Base-by-base conservation (phyloP, 2,329 filamentous ascomycete species). In the Phoma herbarum region DNA sequence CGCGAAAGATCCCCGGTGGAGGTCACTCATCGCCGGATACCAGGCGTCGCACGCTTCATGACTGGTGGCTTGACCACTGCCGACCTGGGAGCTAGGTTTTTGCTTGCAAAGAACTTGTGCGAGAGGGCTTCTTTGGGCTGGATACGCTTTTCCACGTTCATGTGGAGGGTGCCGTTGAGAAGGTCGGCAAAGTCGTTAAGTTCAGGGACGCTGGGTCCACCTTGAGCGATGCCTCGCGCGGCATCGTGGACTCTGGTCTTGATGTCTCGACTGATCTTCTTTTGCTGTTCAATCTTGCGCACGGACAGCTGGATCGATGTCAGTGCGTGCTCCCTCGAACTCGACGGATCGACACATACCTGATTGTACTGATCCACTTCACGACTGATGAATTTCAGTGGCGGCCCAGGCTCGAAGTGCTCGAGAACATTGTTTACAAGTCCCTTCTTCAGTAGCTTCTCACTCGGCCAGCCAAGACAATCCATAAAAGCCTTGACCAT, bases 401-500 rank as follows among this genome's bases (percentile, higher is more conserved):
- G 93, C 11, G 72, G 69, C 8, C 72, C 73, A 33, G 67, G 52
- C 39, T 75, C 69, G 49, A 75, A 93, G 51, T 84, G 77, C 89
- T 95, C 75, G 89, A 83, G 77, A 96, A 98, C 91, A 85, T 78
- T 90, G 83, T 68, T 64, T 25, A 61, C 52, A 20, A 67, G 59
- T 12, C 93, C 92, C 51, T 90, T 90, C 69, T 92, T 92, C 71
- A 97, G 88, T 62, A 97, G 83, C 78, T 97, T 97, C 45, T 90
- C 88, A 28, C 92, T 93, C 63, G 97, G 89, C 78, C 93, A 96
- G 71, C 95, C 95, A 46, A 96, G 89, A 69, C 94, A 93, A 75
- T 99, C 94, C 88, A 97, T 96, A 69, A 99, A 97, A 20, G 90
- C 89, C 63, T 92, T 91, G 60, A 99, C 86, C 95, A 99, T 99